A percentile compares a stretch with the other conserved stretches of the same genome.
phyloP scores from a whole-genome alignment of 2,329 filamentous ascomycete species.

The Penicillium sp. region DNA sequence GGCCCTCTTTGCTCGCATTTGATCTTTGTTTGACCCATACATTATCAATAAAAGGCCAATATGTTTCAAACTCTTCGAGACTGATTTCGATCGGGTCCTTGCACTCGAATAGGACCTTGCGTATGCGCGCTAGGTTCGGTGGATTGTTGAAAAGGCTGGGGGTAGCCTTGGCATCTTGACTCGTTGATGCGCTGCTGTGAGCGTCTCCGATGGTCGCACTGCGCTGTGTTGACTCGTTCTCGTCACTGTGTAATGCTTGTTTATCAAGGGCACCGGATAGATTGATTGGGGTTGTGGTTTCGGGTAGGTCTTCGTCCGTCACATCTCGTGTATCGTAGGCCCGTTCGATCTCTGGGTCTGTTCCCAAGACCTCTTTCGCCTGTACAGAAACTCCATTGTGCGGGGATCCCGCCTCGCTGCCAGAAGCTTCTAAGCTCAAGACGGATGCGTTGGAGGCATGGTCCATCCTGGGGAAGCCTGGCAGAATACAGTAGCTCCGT shows the following conservation, averaged over 20 bases:
- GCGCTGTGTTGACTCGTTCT: background rate
- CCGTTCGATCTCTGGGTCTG: background rate
- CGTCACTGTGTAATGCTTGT: slow-evolving; percentile 16
- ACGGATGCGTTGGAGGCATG: slow-evolving; percentile 28
- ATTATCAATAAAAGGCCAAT: slow-evolving; percentile 52
- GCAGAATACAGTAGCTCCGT: slow-evolving; percentile 2
- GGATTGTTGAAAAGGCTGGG: slow-evolving; percentile 44
- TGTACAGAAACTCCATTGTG: slow-evolving; percentile 13
- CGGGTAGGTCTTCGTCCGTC: slow-evolving; percentile 13
- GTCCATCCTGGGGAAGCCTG: slow-evolving; percentile 30
- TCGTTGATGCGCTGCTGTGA: background rate
- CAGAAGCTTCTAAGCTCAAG: slow-evolving; percentile 20
- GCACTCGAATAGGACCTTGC: slow-evolving; percentile 47
- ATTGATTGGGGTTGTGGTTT: slow-evolving; percentile 17
- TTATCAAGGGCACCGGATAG: slow-evolving; percentile 23
- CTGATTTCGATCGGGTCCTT: slow-evolving; percentile 49
- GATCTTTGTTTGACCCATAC: slow-evolving; percentile 51
- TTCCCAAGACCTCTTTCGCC: slow-evolving; percentile 8
- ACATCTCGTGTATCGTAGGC: background rate
- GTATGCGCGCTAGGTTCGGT: slow-evolving; percentile 44
- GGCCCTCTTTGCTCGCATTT: slow-evolving; percentile 44
- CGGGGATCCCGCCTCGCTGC: slow-evolving; percentile 12
- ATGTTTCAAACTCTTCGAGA: slow-evolving; percentile 47
- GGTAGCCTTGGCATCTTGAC: slow-evolving; percentile 8
- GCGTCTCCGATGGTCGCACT: background rate